Percentiles rank a stretch among this genome's conserved stretches.
Conservation (phyloP, 768 basidiomycete species). For the Suillus fuscotomentosus region DNA sequence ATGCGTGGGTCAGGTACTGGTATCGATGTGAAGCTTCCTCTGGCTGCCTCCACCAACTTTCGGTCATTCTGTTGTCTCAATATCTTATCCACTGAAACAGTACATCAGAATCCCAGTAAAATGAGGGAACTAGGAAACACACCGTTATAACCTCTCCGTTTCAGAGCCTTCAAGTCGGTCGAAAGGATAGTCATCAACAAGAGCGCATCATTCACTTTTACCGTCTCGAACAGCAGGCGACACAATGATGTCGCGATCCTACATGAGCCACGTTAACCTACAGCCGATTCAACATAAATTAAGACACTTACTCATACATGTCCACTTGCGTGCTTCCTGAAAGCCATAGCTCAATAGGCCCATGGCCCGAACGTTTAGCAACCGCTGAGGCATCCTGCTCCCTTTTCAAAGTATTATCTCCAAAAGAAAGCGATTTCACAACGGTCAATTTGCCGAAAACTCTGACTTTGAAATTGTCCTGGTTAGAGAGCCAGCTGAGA, state of each 20-base stretch:
- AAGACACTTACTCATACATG: slow-evolving; percentile 81
- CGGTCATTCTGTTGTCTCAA: slow-evolving; percentile 73
- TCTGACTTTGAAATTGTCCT: slow-evolving; percentile 68
- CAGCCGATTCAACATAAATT: slow-evolving; percentile 2
- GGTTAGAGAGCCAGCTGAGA: slow-evolving; percentile 62
- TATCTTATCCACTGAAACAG: slow-evolving; percentile 77
- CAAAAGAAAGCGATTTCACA: slow-evolving; percentile 58
- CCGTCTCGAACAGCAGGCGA: slow-evolving; percentile 71
- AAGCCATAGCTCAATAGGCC: slow-evolving; percentile 75
- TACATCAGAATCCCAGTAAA: neutral
- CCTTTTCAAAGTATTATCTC: slow-evolving; percentile 45
- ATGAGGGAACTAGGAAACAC: slow-evolving; percentile 12
- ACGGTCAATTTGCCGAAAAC: slow-evolving; percentile 64
- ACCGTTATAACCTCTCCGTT: slow-evolving; percentile 86
- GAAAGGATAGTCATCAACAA: slow-evolving; percentile 93
- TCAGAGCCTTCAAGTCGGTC: slow-evolving; percentile 80
- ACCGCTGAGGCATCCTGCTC: slow-evolving; percentile 75
- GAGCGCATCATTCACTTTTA: slow-evolving; percentile 83
- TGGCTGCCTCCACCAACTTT: slow-evolving; percentile 50
- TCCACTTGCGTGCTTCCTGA: slow-evolving; percentile 75
- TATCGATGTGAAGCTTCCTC: slow-evolving; percentile 20
- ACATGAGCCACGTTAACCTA: slow-evolving; percentile 7
- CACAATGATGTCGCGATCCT: slow-evolving; percentile 88
- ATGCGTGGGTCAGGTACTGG: slow-evolving; percentile 14
- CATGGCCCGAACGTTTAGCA: slow-evolving; percentile 50